A percentile compares a stretch with the other conserved stretches of the same genome.
Conservation (phyloP, 108 stramenopile genomes). For the Seminavis robusta region DNA sequence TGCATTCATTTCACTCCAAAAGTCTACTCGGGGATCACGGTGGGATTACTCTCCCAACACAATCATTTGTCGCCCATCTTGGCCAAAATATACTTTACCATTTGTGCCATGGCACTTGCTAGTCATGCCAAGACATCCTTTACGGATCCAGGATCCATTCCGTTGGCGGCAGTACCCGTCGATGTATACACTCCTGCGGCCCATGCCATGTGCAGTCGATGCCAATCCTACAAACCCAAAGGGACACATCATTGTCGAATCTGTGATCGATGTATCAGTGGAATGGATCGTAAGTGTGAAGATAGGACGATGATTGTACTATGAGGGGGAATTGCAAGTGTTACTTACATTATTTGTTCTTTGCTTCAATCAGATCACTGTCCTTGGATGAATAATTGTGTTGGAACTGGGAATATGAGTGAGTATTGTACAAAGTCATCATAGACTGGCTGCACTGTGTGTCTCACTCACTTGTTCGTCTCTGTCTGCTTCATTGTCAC, state of each 20-base stretch:
- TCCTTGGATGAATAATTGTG: constrained; percentile 98
- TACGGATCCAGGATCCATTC: constrained; percentile 89
- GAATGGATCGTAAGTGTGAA: constrained; percentile 63
- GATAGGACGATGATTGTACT: too few relatives aligned
- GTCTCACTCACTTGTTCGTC: too few relatives aligned
- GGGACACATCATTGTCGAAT: constrained; percentile 91
- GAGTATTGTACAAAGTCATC: too few relatives aligned
- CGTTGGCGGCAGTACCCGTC: constrained; percentile 58
- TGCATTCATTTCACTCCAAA: too few relatives aligned
- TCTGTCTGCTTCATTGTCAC: too few relatives aligned
- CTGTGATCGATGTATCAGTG: constrained; percentile 87
- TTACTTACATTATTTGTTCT: too few relatives aligned
- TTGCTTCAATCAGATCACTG: too few relatives aligned
- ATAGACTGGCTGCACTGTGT: too few relatives aligned
- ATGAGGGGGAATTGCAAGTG: too few relatives aligned
- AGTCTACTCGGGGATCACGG: constrained; percentile 50
- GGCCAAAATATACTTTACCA: constrained; percentile 36
- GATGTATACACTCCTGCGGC: constrained; percentile 18
- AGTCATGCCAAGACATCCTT: constrained; percentile 84
- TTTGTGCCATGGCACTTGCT: constrained; percentile 64
- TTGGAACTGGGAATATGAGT: constrained; percentile 80
- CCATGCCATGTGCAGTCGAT: constrained; percentile 71
- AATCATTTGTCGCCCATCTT: constrained; percentile 41
- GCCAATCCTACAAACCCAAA: constrained; percentile 89
- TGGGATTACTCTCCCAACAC: constrained; percentile 48